phyloP scores from a whole-genome alignment of 2,329 filamentous ascomycete species.

The Onygenales sp. region DNA sequence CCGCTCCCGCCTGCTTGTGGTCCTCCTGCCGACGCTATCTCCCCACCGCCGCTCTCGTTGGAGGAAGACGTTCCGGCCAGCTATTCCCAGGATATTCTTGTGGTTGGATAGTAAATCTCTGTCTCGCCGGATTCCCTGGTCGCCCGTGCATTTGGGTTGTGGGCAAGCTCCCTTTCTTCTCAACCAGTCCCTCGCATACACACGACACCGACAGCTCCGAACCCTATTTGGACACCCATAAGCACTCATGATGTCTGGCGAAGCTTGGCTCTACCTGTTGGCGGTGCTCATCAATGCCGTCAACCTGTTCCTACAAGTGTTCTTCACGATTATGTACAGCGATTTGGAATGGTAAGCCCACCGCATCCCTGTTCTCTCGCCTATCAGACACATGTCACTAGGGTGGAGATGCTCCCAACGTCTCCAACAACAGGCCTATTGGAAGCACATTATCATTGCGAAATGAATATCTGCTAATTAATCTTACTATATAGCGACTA shows the following conservation, averaged over 20 bases:
- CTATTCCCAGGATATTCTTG: background rate
- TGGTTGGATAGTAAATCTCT: background rate
- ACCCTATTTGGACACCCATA: background rate
- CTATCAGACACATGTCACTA: background rate
- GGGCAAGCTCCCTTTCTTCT: background rate
- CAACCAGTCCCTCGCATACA: background rate
- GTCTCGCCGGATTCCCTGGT: background rate
- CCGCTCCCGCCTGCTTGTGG: background rate
- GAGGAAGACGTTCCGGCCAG: background rate
- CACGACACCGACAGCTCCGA: background rate
- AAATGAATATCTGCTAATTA: background rate
- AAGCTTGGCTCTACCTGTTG: conserved; percentile 96
- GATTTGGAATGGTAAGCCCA: conserved; percentile 91
- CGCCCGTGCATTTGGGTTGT: background rate
- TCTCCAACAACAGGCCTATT: background rate
- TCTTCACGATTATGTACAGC: conserved; percentile 99
- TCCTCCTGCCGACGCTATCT: background rate
- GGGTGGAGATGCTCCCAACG: background rate
- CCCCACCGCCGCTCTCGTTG: background rate
- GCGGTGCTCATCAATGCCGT: conserved; percentile 99
- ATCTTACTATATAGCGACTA: conserved; percentile 61
- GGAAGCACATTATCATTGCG: background rate
- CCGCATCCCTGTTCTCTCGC: background rate
- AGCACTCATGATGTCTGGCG: conserved; percentile 69
- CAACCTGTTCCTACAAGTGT: conserved; percentile 98